Base-by-base conservation (phyloP, 306 rosid genomes). In the Betula pendula region DNA sequence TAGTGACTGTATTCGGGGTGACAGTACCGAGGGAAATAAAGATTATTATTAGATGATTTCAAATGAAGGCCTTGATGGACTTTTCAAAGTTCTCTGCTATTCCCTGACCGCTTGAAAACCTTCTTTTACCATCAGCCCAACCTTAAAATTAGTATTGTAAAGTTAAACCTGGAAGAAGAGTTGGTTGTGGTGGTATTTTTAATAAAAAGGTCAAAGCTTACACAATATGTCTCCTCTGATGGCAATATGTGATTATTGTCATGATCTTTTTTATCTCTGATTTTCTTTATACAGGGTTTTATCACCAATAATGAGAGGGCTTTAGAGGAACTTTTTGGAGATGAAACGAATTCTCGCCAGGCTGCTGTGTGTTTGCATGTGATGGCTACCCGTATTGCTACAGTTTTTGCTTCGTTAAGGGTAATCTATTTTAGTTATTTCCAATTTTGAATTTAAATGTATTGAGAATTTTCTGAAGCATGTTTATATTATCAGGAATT, bases 331-430 rank as follows among this genome's bases (percentile, higher is more conserved):
- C 91, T 95, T 68, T 95, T 89, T 86, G 96, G 97, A 52, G 91
- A 90, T 79, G 97, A 90, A 47, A 97, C 89, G 84, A 86, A 88
- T 81, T 85, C 87, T 80, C 81, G 80, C 55, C 89, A 85, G 86
- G 91, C 85, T 70, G 92, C 79, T 73, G 79, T 88, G 14, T 92
- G 93, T 78, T 85, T 95, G 90, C 87, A 95, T 83, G 88, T 73
- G 83, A 89, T 92, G 92, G 96, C 97, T 33, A 74, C 70, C 73
- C 92, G 97, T 35, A 80, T 95, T 66, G 97, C 97, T 72, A 95
- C 98, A 71, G 97, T 95, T 77, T 95, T 95, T 86, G 97, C 97
- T 73, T 95, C 98, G 12, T 86, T 95, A 83, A 84, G 90, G 90
- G 98, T 95, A 90, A 66, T 51, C 56, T 50, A 5, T 22, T 0